Percentiles rank a stretch among this genome's conserved stretches.
Conservation (phyloP, 306 rosid species). For the Cicer yamashitae region DNA sequence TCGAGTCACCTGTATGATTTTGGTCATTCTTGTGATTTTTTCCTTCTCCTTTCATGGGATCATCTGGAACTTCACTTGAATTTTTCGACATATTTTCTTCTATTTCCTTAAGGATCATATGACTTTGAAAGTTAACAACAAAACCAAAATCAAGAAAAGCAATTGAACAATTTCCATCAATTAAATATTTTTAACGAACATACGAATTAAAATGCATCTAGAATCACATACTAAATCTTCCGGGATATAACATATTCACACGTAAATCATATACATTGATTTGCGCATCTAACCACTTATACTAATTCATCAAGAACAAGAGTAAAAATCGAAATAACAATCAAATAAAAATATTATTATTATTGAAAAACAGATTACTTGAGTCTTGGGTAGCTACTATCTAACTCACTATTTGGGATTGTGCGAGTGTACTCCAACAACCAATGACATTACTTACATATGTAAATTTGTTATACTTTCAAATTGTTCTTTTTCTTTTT, state of each 20-base stretch:
- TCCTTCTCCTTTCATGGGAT: conserved; percentile 41
- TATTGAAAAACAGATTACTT: neutral
- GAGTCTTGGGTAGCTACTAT: too few relatives aligned
- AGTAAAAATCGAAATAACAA: conserved; percentile 21
- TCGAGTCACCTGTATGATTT: conserved; percentile 42
- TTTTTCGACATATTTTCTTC: neutral
- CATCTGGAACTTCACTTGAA: neutral
- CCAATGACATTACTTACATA: too few relatives aligned
- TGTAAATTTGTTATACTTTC: too few relatives aligned
- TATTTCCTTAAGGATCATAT: neutral
- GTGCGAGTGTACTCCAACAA: conserved; percentile 14
- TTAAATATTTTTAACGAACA: conserved; percentile 11
- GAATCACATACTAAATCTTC: conserved; percentile 22
- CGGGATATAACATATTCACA: conserved; percentile 24
- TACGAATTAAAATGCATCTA: conserved; percentile 24
- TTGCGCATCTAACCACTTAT: neutral
- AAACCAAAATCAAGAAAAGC: conserved; percentile 10
- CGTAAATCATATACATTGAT: conserved; percentile 36
- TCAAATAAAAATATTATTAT: neutral
- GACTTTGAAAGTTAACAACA: neutral
- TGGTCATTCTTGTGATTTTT: conserved; percentile 27
- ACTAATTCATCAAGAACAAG: conserved; percentile 26
- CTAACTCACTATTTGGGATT: neutral
- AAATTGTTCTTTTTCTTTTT: too few relatives aligned
- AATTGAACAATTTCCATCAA: conserved; percentile 18